Evolutionary conservation across 106 monocot species (phyloP), one percentile per base, ranked within the genome.

Genomic region (Dendrobium officinale): DNA sequence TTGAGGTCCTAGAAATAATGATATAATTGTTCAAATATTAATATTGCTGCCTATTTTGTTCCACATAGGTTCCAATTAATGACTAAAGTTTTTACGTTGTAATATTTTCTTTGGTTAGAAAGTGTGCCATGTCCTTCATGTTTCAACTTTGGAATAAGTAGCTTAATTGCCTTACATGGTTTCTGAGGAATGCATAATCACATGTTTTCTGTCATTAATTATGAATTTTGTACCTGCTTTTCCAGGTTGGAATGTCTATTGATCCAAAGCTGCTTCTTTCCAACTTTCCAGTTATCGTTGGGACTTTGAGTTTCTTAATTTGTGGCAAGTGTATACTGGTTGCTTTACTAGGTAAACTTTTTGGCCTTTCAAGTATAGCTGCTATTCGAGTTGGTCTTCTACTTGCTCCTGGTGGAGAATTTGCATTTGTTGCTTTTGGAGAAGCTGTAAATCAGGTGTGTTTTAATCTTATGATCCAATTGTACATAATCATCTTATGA

Each of bases 381-480:
- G 90, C 98, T 77, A 84, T 93, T 78, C 87, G 98, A 75, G 90
- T 89, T 82, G 98, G 98, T 82, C 92, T 99, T 83, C 87, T 99
- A 54, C 94, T 99, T 83, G 98, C 98, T 75, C 98, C 98, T 80
- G 98, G 98, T 85, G 98, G 98, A 80, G 98, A 99, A 86, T 99
- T 99, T 88, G 98, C 98, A 15, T 99, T 99, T 87, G 98, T 99
- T 72, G 95, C 98, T 79, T 99, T 99, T 78, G 95, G 95, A 45
- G 95, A 95, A 72, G 98, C 98, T 85, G 92, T 95, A n/a, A 99
- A 99, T 84, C 98, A 99, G 98, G 95, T 99, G 59, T 45, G 19
- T 16, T 79, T 58, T 84, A 40, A 45, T 40, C 47, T 48, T 73
- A 49, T 79, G 13, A 33, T 78, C 37, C 20, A 51, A 67, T 42